Evolutionary conservation across 208 protist species (phyloP).

Genomic region (Leishmania aethiopica): DNA sequence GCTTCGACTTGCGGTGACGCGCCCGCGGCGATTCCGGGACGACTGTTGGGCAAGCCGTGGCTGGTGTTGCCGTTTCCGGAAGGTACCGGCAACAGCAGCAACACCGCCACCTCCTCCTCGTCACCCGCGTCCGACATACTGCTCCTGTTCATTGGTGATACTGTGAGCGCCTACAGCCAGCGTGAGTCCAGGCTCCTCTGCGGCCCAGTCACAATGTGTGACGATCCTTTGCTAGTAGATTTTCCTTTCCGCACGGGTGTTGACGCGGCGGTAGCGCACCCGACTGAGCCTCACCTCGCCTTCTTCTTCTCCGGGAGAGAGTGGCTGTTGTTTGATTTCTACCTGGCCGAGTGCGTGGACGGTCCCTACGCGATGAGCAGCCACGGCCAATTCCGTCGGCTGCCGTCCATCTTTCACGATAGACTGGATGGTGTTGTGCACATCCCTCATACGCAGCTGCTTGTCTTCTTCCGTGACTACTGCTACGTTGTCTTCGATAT

Average conservation of each 20-base stretch:
- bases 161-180: conserved; percentile 20
- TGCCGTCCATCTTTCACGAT: conserved; percentile 32
- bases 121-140: not conserved
- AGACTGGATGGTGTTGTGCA: conserved; percentile 18
- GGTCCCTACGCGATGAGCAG: conserved; percentile 18
- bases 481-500: conserved; percentile 29
- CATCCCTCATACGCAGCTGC: conserved; percentile 13
- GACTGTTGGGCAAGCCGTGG: conserved; percentile 28
- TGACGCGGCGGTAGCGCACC: conserved; percentile 50
- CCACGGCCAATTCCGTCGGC: conserved; percentile 29
- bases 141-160: conserved; percentile 34
- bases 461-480: conserved; percentile 34
- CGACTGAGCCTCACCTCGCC: conserved; percentile 41
- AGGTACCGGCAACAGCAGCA: no score
- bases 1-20: not conserved
- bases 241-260: conserved; percentile 53
- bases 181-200: conserved; percentile 30
- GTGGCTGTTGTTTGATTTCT: conserved; percentile 67
- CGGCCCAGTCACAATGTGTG: conserved; percentile 36
- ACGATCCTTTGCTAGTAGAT: conserved; percentile 15
- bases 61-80: conserved; percentile 13
- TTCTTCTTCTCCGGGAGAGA: conserved; percentile 64
- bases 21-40: not conserved
- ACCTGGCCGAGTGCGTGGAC: conserved; percentile 21
- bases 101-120: not conserved